Conservation (phyloP, 2,329 filamentous ascomycete species). For the Corinectria fuckeliana region DNA sequence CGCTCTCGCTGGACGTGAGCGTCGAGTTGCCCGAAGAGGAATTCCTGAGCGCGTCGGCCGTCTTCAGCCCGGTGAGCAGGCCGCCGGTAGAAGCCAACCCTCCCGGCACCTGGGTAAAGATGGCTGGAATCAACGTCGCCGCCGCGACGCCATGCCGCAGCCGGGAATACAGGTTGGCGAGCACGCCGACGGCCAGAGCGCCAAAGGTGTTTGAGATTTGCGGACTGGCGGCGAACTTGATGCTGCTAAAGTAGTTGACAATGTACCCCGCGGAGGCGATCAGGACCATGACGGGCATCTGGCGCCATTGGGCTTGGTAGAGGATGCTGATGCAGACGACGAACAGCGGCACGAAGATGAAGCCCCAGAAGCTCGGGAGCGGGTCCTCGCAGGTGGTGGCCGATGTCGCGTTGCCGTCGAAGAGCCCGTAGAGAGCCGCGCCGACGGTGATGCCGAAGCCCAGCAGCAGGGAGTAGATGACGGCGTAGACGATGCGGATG, state of each 20-base stretch:
- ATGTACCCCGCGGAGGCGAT: constrained; percentile 78
- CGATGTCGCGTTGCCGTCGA: constrained; percentile 60
- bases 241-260: constrained; percentile 75
- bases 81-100: constrained; percentile 55
- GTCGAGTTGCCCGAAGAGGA: constrained; percentile 47
- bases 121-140: constrained; percentile 54
- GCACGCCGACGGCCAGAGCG: constrained; percentile 75
- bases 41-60: constrained; percentile 53
- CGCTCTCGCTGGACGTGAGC: constrained; percentile 29
- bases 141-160: constrained; percentile 59
- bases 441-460: constrained; percentile 76
- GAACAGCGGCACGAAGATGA: constrained; percentile 77
- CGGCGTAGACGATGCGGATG: constrained; percentile 76
- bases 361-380: constrained; percentile 56
- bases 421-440: constrained; percentile 66
- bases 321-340: constrained; percentile 76
- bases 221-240: constrained; percentile 70
- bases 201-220: constrained; percentile 80
- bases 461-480: constrained; percentile 75
- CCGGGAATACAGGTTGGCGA: constrained; percentile 79
- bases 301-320: constrained; percentile 83
- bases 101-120: constrained; percentile 57
- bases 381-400: constrained; percentile 50
- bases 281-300: constrained; percentile 77
- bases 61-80: constrained; percentile 52